Base-by-base conservation (phyloP, 805 yeast species). In the Zygosaccharomyces lentus region DNA sequence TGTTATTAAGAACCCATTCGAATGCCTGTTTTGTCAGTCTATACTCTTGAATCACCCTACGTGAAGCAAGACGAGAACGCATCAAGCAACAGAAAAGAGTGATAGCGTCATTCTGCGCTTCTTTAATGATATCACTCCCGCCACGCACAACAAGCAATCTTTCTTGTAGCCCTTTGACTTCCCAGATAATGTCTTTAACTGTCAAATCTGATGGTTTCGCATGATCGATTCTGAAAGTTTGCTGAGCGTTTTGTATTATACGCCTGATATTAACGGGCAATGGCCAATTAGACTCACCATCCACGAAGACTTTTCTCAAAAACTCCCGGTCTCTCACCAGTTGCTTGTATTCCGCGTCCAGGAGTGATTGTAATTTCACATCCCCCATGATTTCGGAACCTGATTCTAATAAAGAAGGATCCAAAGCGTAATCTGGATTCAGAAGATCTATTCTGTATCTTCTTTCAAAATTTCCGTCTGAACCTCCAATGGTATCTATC, bases 261-360 rank as follows among this genome's bases (percentile, higher is more conserved):
- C 99, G 95, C 65, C 97, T 86, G 58, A 93, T 80, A 62, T 95
- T 93, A 21, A 93, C 98, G 25, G 99, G 99, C 55, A 95, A 74
- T 47, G 98, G 98, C 97, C 98, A 91, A 66, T 84, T 87, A 60
- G 80, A 82, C 64, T 93, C 99, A 74, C 99, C 99, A 58, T 85
- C 88, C 40, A 84, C 77, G 72, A 95, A 95, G 36, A 91, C 87
- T 19, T 76, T 77, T 70, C 99, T 82, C 64, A 95, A 72, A 57
- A 83, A 81, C 19, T 68, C 69, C 70, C 99, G 86, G 59, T 93
- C 99, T 15, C 72, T 72, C 32, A 74, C 61, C 50, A 93, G 75
- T 59, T 88, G 96, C 34, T 75, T 74, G 65, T 81, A 93, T 68
- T 93, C 99, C 53, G 74, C 81, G 63, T 93, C 98, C 52, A 93